Percentiles rank a stretch among this genome's conserved stretches.
Conservation (phyloP, 192 early-diverging fungal genomes). For the Geosiphon pyriformis region DNA sequence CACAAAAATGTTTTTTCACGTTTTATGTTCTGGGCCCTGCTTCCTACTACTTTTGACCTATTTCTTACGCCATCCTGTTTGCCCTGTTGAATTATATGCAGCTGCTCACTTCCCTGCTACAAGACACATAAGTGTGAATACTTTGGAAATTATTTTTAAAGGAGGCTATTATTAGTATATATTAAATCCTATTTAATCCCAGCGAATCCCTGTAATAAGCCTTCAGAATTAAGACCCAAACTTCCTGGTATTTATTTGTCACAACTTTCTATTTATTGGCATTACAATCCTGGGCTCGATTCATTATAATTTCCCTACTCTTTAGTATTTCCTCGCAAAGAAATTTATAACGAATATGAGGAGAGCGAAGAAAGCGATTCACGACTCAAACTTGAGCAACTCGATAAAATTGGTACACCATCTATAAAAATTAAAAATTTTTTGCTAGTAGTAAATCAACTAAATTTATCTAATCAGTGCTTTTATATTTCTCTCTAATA, state of each 20-base stretch:
- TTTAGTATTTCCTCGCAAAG: background rate
- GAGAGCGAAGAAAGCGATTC: background rate
- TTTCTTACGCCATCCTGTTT: too few relatives aligned
- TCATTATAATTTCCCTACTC: too few relatives aligned
- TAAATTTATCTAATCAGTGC: background rate
- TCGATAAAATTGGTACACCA: background rate
- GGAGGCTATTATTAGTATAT: background rate
- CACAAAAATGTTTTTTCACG: background rate
- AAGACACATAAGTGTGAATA: constrained; percentile 4
- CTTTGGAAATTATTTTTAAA: background rate
- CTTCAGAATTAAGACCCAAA: background rate
- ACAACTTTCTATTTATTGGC: background rate
- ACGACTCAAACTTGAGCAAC: background rate
- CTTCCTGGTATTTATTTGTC: background rate
- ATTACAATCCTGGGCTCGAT: background rate
- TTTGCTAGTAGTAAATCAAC: background rate
- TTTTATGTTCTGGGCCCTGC: background rate
- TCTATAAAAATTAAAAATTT: background rate
- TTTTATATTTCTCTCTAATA: too few relatives aligned
- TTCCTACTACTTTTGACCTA: background rate
- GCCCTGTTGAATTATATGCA: too few relatives aligned
- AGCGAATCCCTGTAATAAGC: background rate
- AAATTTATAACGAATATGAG: background rate
- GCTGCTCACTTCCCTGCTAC: background rate
- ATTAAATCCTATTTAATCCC: too few relatives aligned